A percentile compares a stretch with the other conserved stretches of the same genome.
Evolutionary conservation across 192 early-diverging fungal genomes (phyloP).

Genomic region (Backusella sp.): DNA sequence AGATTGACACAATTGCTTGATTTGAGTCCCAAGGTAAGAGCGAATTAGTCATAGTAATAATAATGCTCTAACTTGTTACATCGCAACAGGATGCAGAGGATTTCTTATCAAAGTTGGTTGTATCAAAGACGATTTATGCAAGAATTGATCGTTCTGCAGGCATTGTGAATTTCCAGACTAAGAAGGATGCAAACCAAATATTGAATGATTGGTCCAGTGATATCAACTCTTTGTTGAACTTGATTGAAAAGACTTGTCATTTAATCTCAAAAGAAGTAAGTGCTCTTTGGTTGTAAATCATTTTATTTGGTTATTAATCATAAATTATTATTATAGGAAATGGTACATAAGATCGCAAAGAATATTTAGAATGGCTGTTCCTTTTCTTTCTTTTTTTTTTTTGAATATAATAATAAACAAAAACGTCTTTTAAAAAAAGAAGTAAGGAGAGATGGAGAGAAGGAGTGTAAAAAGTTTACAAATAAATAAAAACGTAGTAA

Average conservation of each 20-base stretch:
- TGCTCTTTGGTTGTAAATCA: not conserved
- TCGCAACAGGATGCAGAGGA: constrained; percentile 76
- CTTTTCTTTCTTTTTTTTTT: not conserved
- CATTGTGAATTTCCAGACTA: constrained; percentile 81
- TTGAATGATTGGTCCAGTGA: constrained; percentile 94
- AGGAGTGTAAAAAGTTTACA: not conserved
- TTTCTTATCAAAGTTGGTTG: constrained; percentile 91
- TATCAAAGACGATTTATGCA: constrained; percentile 94
- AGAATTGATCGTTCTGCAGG: constrained; percentile 92
- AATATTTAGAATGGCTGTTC: constrained; percentile 36
- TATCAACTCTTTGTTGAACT: constrained; percentile 80
- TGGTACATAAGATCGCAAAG: constrained; percentile 80
- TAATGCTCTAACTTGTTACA: no score
- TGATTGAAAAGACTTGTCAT: constrained; percentile 96
- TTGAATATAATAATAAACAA: constrained; percentile 3
- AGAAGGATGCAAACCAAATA: constrained; percentile 84
- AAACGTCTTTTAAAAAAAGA: not conserved
- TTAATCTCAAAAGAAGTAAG: constrained; percentile 77
- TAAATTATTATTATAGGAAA: constrained; percentile 50
- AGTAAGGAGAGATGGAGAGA: not conserved
- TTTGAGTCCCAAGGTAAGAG: constrained; percentile 61
- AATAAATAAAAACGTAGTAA: not conserved
- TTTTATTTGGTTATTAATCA: not conserved
- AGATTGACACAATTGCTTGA: constrained; percentile 91
- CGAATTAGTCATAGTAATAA: not conserved